Conservation (phyloP, 2,329 filamentous ascomycete species). For the Pseudogymnoascus sp. region DNA sequence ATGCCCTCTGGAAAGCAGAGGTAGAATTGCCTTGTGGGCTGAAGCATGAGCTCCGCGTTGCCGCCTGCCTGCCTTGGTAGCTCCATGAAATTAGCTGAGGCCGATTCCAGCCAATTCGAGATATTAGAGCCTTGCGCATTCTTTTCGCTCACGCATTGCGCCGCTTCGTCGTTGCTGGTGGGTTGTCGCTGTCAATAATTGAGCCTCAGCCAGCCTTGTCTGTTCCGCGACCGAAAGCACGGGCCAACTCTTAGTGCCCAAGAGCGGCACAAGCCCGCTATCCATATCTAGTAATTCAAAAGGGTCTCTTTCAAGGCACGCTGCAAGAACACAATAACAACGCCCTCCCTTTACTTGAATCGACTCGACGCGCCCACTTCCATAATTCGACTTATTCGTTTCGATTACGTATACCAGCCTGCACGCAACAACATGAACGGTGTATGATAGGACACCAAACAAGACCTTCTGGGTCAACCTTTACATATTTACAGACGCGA, state of each 20-base stretch:
- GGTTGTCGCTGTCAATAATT: neutral
- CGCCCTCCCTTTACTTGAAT: neutral
- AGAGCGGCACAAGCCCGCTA: conserved; percentile 1
- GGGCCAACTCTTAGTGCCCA: neutral
- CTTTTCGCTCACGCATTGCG: conserved; percentile 8
- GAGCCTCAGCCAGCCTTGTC: neutral
- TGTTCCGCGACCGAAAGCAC: neutral
- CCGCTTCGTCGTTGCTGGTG: neutral
- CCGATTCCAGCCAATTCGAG: neutral
- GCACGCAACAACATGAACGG: conserved; percentile 5
- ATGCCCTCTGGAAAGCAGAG: neutral
- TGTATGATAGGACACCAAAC: neutral
- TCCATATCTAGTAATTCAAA: conserved; percentile 9
- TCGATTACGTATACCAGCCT: neutral
- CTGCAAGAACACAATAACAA: conserved; percentile 1
- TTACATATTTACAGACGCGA: neutral
- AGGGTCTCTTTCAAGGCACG: neutral
- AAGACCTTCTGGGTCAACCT: neutral
- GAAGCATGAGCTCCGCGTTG: neutral
- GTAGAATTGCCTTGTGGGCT: neutral
- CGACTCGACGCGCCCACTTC: neutral
- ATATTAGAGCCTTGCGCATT: conserved; percentile 8
- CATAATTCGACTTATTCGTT: neutral
- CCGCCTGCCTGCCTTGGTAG: neutral
- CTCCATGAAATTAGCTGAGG: neutral